These are phyloP conservation scores for Zasmidium cellare DNA, from an alignment of 2,329 filamentous ascomycete genomes.

Conservation along the genomic window DNA sequence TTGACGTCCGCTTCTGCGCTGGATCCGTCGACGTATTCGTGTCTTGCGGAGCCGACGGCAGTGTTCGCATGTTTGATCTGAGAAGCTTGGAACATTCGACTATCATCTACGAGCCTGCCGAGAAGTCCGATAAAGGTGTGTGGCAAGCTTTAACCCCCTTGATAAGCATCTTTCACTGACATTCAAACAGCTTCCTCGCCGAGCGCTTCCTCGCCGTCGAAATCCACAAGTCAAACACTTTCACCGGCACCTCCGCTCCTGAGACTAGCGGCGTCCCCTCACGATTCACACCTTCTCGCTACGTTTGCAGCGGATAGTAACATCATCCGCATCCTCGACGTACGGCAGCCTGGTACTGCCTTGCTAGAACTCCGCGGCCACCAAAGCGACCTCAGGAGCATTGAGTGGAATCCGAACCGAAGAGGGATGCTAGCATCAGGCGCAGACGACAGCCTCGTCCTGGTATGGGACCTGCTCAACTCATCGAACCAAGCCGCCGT, in stretches of 20 bases:
- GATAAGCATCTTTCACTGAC: slow-evolving; percentile 6
- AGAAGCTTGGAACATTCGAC: slow-evolving; percentile 96
- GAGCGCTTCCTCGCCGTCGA: slow-evolving; percentile 68
- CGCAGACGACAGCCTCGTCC: slow-evolving; percentile 85
- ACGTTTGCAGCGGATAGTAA: slow-evolving; percentile 94
- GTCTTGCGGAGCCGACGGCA: slow-evolving; percentile 94
- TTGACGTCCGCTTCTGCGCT: slow-evolving; percentile 96
- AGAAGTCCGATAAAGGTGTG: slow-evolving; percentile 65
- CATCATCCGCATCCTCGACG: slow-evolving; percentile 90
- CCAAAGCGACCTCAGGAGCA: slow-evolving; percentile 79
- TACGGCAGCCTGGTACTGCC: slow-evolving; percentile 92
- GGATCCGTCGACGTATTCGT: slow-evolving; percentile 99
- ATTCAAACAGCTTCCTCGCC: slow-evolving; percentile 37
- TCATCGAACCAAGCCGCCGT: slow-evolving; percentile 45
- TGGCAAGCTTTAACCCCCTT: neutral
- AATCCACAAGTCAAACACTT: slow-evolving; percentile 67
- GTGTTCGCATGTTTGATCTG: slow-evolving; percentile 97
- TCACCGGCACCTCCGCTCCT: slow-evolving; percentile 65
- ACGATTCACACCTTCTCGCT: slow-evolving; percentile 93
- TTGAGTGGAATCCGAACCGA: slow-evolving; percentile 90
- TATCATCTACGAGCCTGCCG: slow-evolving; percentile 96
- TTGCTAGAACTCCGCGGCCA: slow-evolving; percentile 91
- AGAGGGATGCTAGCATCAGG: slow-evolving; percentile 88
- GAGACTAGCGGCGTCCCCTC: slow-evolving; percentile 83
- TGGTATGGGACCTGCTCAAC: slow-evolving; percentile 91